Conservation (phyloP, 345 rosid species). For the Eucalyptus rudis region DNA sequence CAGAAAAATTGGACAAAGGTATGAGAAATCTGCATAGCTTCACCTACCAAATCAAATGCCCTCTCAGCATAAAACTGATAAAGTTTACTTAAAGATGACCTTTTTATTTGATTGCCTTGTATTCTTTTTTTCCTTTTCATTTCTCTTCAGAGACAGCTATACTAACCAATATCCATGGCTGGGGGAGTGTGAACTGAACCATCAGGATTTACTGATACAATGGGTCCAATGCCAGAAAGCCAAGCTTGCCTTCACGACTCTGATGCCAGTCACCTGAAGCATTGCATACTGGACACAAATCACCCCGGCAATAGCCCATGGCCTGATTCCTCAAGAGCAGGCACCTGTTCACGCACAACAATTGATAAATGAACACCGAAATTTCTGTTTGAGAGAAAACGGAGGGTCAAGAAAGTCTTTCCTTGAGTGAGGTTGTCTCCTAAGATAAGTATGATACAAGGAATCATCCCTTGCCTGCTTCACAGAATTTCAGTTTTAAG, state of each 20-base stretch:
- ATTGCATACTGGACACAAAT: conserved; percentile 45
- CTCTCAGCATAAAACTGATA: not conserved
- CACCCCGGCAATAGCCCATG: conserved; percentile 36
- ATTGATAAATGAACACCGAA: not conserved
- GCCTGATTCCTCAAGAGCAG: conserved; percentile 40
- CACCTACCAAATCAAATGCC: not conserved
- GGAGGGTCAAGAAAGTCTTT: not conserved
- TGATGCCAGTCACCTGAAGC: conserved; percentile 46
- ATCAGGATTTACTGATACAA: conserved; percentile 62
- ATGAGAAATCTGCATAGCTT: not conserved
- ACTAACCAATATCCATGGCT: conserved; percentile 75
- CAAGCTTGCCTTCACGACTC: conserved; percentile 43
- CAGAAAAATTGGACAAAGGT: not conserved
- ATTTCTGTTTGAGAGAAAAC: not conserved
- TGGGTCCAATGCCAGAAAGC: conserved; percentile 59
- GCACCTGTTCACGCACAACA: conserved; percentile 21
- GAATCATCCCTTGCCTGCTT: conserved; percentile 74
- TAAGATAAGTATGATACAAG: conserved; percentile 76
- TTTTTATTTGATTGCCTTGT: not conserved
- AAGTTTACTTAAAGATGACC: not conserved
- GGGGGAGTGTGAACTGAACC: conserved; percentile 88
- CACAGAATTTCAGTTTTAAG: not conserved
- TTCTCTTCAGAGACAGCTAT: not conserved
- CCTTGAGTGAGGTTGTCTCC: conserved; percentile 94
- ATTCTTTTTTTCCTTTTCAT: not conserved